A percentile compares a stretch with the other conserved stretches of the same genome.
phyloP scores from a whole-genome alignment of 352 stramenopile species.

The Phytopythium boreale region DNA sequence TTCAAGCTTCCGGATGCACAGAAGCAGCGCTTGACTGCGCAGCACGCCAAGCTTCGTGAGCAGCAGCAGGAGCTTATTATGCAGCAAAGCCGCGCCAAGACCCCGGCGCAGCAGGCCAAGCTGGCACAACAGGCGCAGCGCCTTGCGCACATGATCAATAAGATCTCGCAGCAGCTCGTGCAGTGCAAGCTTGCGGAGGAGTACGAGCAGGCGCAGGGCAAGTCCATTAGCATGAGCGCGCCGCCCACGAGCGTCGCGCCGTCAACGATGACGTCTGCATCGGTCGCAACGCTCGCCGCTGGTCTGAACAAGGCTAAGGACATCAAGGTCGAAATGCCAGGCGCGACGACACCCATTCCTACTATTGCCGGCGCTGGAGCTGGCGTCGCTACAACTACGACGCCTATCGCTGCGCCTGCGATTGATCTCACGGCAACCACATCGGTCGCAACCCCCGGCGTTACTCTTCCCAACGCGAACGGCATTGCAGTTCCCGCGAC shows the following conservation, averaged over 20 bases:
- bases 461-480: background rate
- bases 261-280: conserved; percentile 20
- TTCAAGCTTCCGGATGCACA: conserved; percentile 66
- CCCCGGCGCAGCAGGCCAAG: conserved; percentile 64
- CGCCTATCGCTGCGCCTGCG: background rate
- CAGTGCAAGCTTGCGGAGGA: conserved; percentile 82
- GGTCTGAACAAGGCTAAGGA: conserved; percentile 34
- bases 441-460: background rate
- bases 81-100: conserved; percentile 72
- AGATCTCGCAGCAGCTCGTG: conserved; percentile 83
- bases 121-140: conserved; percentile 69
- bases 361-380: conserved; percentile 6
- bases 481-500: background rate
- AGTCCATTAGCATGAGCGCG: conserved; percentile 35
- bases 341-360: conserved; percentile 8
- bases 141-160: conserved; percentile 82
- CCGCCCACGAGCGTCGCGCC: conserved; percentile 16
- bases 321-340: conserved; percentile 26
- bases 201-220: conserved; percentile 62
- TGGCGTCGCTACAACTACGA: conserved; percentile 2
- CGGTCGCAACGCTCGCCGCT: conserved; percentile 16
- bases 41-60: conserved; percentile 70
- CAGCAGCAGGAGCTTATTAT: conserved; percentile 79
- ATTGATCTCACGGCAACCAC: conserved; percentile 6
- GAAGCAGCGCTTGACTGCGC: conserved; percentile 64